Conservation (phyloP, 208 protist species). For the Spongospora subterranea region DNA sequence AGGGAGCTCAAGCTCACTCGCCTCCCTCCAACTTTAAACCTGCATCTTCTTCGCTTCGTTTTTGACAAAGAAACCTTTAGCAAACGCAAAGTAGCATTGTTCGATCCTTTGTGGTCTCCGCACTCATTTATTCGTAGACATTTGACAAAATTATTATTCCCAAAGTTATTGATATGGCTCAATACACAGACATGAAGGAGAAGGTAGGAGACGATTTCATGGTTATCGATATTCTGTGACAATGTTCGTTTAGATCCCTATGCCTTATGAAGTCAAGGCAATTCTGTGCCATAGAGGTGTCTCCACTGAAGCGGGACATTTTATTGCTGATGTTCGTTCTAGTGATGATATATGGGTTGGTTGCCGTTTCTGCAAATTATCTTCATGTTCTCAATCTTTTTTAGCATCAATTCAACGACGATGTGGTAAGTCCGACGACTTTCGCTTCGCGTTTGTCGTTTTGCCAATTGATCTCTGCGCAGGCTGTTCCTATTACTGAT, state of each 20-base stretch:
- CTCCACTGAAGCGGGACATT: conserved; percentile 16
- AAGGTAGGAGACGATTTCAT: neutral
- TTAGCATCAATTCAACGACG: too few relatives aligned
- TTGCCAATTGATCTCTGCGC: too few relatives aligned
- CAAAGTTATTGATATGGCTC: neutral
- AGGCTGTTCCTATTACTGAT: too few relatives aligned
- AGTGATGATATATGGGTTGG: neutral
- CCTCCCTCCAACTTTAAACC: neutral
- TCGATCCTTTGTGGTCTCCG: neutral
- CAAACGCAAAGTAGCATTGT: neutral
- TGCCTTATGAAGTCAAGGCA: neutral
- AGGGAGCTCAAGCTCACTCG: neutral
- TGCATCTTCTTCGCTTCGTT: conserved; percentile 40
- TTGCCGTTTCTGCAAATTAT: too few relatives aligned
- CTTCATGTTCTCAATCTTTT: too few relatives aligned
- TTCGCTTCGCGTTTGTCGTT: too few relatives aligned
- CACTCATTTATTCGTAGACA: neutral
- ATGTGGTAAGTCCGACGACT: too few relatives aligned
- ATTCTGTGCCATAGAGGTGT: neutral
- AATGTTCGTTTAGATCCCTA: neutral
- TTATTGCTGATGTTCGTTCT: conserved; percentile 39
- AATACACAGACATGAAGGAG: neutral
- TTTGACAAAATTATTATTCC: neutral
- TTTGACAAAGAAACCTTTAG: neutral
- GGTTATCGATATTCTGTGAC: neutral